A percentile compares a stretch with the other conserved stretches of the same genome.
Evolutionary conservation across 768 basidiomycete species (phyloP).

Genomic region (Hortiboletus flavorubellus): DNA sequence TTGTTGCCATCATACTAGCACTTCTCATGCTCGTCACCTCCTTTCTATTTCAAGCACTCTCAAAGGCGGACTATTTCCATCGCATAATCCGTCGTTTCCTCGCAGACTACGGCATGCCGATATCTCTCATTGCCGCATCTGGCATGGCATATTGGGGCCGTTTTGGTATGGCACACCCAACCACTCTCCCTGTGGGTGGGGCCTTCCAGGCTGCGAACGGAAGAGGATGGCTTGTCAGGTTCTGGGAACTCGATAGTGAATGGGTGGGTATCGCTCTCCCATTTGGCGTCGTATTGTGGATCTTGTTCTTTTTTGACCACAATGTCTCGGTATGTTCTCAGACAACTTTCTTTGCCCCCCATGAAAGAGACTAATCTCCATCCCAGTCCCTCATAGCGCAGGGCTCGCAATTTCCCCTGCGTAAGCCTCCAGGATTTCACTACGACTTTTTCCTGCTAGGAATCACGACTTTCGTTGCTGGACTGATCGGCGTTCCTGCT

Average conservation of each 20-base stretch:
- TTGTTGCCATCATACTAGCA: constrained; percentile 70
- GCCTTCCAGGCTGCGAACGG: constrained; percentile 72
- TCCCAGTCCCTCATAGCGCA: constrained; percentile 86
- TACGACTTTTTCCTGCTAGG: constrained; percentile 92
- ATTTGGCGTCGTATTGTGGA: constrained; percentile 85
- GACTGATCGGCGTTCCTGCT: constrained; percentile 81
- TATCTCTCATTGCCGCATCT: constrained; percentile 71
- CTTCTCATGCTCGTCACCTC: constrained; percentile 72
- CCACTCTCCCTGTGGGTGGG: constrained; percentile 63
- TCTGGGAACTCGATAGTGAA: constrained; percentile 85
- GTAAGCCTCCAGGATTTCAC: constrained; percentile 87
- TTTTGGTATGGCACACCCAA: constrained; percentile 56
- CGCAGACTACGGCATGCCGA: constrained; percentile 90
- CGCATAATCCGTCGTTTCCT: constrained; percentile 71
- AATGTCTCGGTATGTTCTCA: constrained; percentile 69
- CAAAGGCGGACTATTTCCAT: constrained; percentile 65
- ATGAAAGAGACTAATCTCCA: background rate
- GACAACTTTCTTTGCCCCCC: background rate
- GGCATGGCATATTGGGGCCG: constrained; percentile 86
- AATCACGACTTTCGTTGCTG: constrained; percentile 84
- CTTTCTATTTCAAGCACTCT: constrained; percentile 68
- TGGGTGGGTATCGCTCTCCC: constrained; percentile 90
- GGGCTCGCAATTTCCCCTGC: constrained; percentile 80
- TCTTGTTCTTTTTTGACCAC: constrained; percentile 94
- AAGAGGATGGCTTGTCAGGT: constrained; percentile 79